Conservation (phyloP, 1,139 yeast species). For the Torulaspora globosa region DNA sequence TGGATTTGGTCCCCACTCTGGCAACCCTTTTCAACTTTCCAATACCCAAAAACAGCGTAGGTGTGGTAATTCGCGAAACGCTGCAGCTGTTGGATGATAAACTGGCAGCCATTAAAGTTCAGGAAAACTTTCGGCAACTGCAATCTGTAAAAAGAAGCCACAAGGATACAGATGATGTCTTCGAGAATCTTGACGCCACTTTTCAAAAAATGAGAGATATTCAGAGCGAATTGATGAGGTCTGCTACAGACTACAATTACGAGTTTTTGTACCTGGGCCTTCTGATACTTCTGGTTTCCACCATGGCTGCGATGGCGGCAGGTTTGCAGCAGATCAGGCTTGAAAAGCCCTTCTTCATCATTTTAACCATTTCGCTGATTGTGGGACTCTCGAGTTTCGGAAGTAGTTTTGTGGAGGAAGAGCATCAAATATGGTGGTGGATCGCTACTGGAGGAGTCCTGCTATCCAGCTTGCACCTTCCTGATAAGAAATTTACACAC, state of each 20-base stretch:
- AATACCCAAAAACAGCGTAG: constrained; percentile 81
- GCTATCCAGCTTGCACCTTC: constrained; percentile 10
- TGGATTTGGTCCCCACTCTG: constrained; percentile 85
- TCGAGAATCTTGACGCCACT: constrained; percentile 31
- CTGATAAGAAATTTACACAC: constrained; percentile 15
- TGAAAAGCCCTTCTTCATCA: constrained; percentile 6
- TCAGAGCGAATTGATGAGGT: constrained; percentile 55
- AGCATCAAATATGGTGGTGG: constrained; percentile 96
- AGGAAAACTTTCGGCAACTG: constrained; percentile 64
- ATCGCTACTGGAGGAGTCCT: constrained; percentile 33
- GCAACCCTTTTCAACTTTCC: constrained; percentile 71
- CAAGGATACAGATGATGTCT: constrained; percentile 7
- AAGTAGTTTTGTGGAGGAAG: constrained; percentile 93
- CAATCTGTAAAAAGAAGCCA: constrained; percentile 25
- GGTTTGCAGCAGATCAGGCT: constrained; percentile 6
- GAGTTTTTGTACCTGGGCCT: constrained; percentile 50
- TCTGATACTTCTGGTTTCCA: constrained; percentile 36
- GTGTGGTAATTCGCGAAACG: constrained; percentile 59
- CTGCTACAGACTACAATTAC: constrained; percentile 73
- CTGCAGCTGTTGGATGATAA: constrained; percentile 49
- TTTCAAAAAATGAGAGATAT: constrained; percentile 45
- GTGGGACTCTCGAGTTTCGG: constrained; percentile 59
- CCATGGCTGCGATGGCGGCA: constrained; percentile 24
- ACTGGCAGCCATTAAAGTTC: constrained; percentile 41
- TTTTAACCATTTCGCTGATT: constrained; percentile 30